phyloP scores from a whole-genome alignment of 768 basidiomycete species.

The Xerocomellus amylosporus region DNA sequence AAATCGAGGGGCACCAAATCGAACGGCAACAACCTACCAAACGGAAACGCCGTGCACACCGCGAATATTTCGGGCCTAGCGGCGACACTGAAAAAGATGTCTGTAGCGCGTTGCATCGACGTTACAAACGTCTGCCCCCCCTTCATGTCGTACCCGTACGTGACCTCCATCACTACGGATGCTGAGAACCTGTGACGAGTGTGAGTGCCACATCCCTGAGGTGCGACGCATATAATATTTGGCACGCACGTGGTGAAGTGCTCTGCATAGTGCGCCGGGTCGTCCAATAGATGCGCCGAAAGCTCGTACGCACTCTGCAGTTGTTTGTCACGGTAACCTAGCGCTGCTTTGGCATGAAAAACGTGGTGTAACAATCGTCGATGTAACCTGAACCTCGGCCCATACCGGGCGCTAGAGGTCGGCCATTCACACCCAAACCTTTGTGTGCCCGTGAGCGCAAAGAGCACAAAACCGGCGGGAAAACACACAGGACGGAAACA shows the following conservation, averaged over 20 bases:
- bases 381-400: conserved; percentile 21
- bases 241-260: neutral
- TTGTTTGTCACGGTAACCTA: conserved; percentile 16
- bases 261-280: conserved; percentile 3
- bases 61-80: neutral
- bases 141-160: conserved; percentile 16
- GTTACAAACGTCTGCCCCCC: neutral
- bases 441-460: too few species aligned
- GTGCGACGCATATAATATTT: neutral
- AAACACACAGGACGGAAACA: too few species aligned
- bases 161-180: conserved; percentile 13
- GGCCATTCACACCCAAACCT: too few species aligned
- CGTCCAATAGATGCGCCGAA: conserved; percentile 2
- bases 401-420: conserved; percentile 14
- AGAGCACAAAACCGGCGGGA: too few species aligned
- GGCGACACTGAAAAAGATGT: neutral
- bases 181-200: neutral
- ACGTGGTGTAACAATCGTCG: conserved; percentile 20
- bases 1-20: neutral
- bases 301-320: conserved; percentile 11
- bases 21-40: conserved; percentile 5
- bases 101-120: conserved; percentile 8
- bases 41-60: conserved; percentile 12
- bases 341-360: conserved; percentile 11
- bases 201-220: neutral